Conservation (phyloP, 305 asterid genomes). For the Solanum hybrid region DNA sequence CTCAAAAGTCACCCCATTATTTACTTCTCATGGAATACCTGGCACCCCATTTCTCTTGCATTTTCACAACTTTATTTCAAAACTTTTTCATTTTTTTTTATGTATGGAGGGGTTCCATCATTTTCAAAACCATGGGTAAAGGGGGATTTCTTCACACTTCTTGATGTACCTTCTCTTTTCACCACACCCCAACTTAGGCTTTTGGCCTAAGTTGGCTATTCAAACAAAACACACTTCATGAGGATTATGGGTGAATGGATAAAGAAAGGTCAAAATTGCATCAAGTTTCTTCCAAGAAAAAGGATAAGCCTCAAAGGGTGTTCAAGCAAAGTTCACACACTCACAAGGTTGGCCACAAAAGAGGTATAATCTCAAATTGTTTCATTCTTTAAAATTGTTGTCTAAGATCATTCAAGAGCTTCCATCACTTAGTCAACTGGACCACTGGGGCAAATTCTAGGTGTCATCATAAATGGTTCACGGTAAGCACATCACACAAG, state of each 20-base stretch:
- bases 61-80: neutral
- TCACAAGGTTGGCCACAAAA: neutral
- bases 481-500: neutral
- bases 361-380: neutral
- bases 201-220: neutral
- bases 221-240: neutral
- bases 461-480: neutral
- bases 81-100: neutral
- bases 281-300: neutral
- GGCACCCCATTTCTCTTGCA: neutral
- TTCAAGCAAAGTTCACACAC: neutral
- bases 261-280: neutral
- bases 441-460: neutral
- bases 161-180: neutral
- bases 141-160: neutral
- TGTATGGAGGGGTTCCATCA: neutral
- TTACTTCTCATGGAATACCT: neutral
- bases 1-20: neutral
- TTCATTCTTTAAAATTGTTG: neutral
- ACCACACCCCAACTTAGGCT: neutral
- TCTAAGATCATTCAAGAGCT: neutral
- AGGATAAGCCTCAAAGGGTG: neutral
- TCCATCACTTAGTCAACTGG: neutral
- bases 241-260: neutral
- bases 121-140: neutral